Base-by-base conservation (phyloP, 192 early-diverging fungal genomes). In the Entomortierella parvispora region DNA sequence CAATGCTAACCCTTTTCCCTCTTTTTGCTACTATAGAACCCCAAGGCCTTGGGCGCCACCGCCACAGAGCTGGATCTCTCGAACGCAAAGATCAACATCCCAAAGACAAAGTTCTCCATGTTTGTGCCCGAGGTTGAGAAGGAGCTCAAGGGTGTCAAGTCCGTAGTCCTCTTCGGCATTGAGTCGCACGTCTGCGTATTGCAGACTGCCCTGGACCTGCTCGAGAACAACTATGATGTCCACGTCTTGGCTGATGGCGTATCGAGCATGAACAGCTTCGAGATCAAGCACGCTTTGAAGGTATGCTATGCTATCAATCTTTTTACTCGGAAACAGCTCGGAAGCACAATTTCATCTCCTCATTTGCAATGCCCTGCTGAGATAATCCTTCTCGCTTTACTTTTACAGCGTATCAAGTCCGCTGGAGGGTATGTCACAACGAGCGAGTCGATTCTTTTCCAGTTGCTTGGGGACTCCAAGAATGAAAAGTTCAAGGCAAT, bases 161-260 rank as follows among this genome's bases (percentile, higher is more conserved):
- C 90, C 6, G 87, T 94, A 7, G 86, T 99, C 3, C 72, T 99
- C 18, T 94, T 95, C 80, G 97, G 97, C 18, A 94, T 96, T 59
- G 96, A 98, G 87, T 86, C 94, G 15, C 97, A 99, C 71, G 96
- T 99, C 6, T 99, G 97, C 71, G 91, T 99, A 6, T 64, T 95
- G 42, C 97, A 99, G 81, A 98, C 97, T 14, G 92, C 94, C 23
- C 83, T 99, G 76, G 97, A 98, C 50, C 69, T 99, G 26, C 65
- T 96, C 44, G 90, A 93, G 29, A 76, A 86, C 26, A 81, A 91
- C 55, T 89, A 87, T 63, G 87, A 93, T 60, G 95, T 97, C 47
- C 91, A 94, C 67, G 92, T 99, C n/a, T 76, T 98, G 58, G 89
- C 93, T 1, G 96, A 98, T 78, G 97, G 94, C 32, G 92, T 99